Base-by-base conservation (phyloP, 495 filamentous ascomycete genomes). In the Daldinia loculata region DNA sequence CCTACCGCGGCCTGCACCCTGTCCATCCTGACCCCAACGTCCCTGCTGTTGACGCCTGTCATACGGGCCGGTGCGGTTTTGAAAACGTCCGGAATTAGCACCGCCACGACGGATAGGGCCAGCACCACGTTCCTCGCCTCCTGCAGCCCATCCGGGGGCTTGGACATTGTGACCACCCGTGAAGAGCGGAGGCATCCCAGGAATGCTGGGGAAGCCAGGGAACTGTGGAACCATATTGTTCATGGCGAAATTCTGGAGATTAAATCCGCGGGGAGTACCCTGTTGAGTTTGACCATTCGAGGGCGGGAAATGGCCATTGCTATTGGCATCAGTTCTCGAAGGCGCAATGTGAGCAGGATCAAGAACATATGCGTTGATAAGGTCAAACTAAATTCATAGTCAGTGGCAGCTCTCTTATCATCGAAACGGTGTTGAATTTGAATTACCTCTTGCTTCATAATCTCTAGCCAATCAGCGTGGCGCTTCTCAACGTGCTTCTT, bases 401-500 rank as follows among this genome's bases (percentile, higher is more conserved):
- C 55, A 74, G 66, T 55, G 67, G 38, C 39, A 50, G 29, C 4
- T 26, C 3, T 3, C 4, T 24, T 17, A 7, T 27, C 5, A 8
- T 19, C 17, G 22, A 45, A 45, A 32, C 11, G 19, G 53, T 51
- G 61, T 14, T 51, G 7, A 83, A 88, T 84, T 85, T 51, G 7
- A 83, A 88, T 85, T 86, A 97, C 95, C 82, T 97, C 93, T 75
- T 88, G 87, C 80, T 89, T 90, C 75, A 97, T 84, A 59, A 83
- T 87, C 12, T 94, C 89, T 56, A 90, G 87, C 93, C 93, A 99
- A 63, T 98, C 95, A 0, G 85, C 69, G 76, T 99, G 95, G 34
- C 97, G 91, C 81, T 99, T 99, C 78, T 98, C 96, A 19, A 98
- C 88, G 73, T 99, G 95, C 82, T 99, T 99, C 70, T 89, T 89